Evolutionary conservation across 192 early-diverging fungal species (phyloP), one percentile per base, ranked within the genome.

Genomic region (Rhizophagus clarus): DNA sequence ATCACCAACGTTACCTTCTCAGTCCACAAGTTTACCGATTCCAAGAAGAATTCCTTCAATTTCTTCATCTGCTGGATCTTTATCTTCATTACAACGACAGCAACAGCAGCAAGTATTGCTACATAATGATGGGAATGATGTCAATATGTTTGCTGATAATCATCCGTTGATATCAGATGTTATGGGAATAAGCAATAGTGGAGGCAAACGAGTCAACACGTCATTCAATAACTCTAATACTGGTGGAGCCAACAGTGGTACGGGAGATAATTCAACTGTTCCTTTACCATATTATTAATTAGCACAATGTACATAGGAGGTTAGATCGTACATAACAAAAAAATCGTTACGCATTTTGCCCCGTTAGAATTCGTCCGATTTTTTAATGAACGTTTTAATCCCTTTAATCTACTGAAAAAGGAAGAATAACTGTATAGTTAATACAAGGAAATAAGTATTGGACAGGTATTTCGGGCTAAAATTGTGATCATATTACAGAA

Each of bases 71-170:
- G 6, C 51, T 7, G 51, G 51, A 5, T 17, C 51, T 42, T 42
- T 42, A 20, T 64, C 63, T 64, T 14, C n/a, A 14, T 64, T 64
- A 64, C 62, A 24, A 64, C 28, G 9, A n/a, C 61, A 64, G 2
- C 62, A 9, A 14, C 62, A 64, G 22, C 42, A 56, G 31, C 45
- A 60, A 20, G 10, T 28, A 11, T 28, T 74, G 2, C 8, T 74
- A 6, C 56, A 51, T 60, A 56, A 37, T 61, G 73, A 74, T 61
- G 73, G 73, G 32, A 74, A 60, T 29, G 56, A 74, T 74, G 56
- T 74, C 15, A 74, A 74, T 61, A 74, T 74, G 73, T 74, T 37
- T 74, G 73, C 47, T 24, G 37, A 74, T 37, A 61, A 31, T 74
- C 47, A 74, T 60, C 40, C 32, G 4, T 28, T 72, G 22, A 56